Base-by-base conservation (phyloP, 2,329 filamentous ascomycete genomes). In the Colletotrichum orchidophilum region DNA sequence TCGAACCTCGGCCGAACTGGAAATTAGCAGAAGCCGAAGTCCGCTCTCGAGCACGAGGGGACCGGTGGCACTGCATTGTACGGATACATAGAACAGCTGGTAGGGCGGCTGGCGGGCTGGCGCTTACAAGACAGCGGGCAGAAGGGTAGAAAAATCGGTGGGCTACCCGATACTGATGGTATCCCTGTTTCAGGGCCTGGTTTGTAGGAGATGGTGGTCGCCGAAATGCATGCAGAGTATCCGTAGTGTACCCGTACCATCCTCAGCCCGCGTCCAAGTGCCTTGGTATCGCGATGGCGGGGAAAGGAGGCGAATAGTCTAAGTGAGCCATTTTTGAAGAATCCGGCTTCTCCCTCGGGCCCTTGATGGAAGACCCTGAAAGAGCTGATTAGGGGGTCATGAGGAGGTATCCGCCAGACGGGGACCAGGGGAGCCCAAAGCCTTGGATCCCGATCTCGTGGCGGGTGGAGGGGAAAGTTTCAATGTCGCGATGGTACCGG, bases 21-120 rank as follows among this genome's bases (percentile, higher is more conserved):
- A 62, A 46, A 52, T 66, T 58, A 57, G 54, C 61, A 60, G 60
- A 70, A 33, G 61, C 70, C 70, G 70, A 72, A 72, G 59, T 70
- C 70, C 66, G 70, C 49, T 65, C 55, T 60, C 27, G 54, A 24
- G 18, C n/a, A 35, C 2, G 42, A 13, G 15, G 21, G 29, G 18
- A 24, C 24, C 24, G 33, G 26, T 54, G n/a, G 12, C 57, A 15
- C 49, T 39, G n/a, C n/a, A n/a, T n/a, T n/a, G n/a, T n/a, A 18
- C 31, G 27, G 15, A 27, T 27, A n/a, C 11, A 9, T 29, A 27
- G 57, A 31, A 13, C 15, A 63, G 9, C 27, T 35, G 55, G 18
- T 35, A 55, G 26, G 55, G 55, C 35, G 46, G 4, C n/a, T 24
- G 27, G 31, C 24, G 63, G 46, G 4, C n/a, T 24, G 27, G 31